Evolutionary conservation across 2,329 filamentous ascomycete species (phyloP), one percentile per base, ranked within the genome.

Genomic region (Talaromyces atroroseus): DNA sequence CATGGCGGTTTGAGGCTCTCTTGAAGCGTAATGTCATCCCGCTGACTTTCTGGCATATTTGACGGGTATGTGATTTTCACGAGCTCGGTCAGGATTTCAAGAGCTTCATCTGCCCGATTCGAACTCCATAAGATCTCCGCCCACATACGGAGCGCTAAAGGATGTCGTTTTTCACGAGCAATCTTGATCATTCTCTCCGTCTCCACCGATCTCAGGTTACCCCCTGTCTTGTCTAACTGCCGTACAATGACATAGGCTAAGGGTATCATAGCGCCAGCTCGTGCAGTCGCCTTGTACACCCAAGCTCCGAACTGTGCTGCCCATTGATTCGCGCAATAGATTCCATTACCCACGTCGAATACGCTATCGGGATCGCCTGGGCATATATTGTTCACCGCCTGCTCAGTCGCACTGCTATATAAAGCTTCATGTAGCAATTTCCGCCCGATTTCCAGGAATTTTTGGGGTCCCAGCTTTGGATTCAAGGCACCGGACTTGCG

Each of bases 71-170:
- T 59, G 8, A 49, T 56, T 2, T 58, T 51, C 23, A 70, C 49
- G 8, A 72, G 58, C n/a, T 66, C 54, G 21, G 68, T 58, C 5
- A 69, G 55, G 7, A 71, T 49, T 1, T 54, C 26, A 8, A 65
- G 40, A 3, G 66, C 68, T 16, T 65, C 58, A 3, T 53, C 18
- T 32, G 63, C 58, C 16, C 65, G 47, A 2, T 64, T 64, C 6
- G 63, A 63, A 16, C 55, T 50, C 14, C 60, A 59, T 3, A 70
- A 60, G 2, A 69, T 54, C 18, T 65, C 62, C 6, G 67, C 68
- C 12, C 68, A 65, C 6, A 71, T 26, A 11, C 66, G 45, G 46
- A 71, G 64, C 1, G 68, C 68, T 5, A 63, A 58, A 0, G 69
- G 68, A 38, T 66, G 65, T 7, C 59, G 61, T 18, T 64, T 52